phyloP scores from a whole-genome alignment of 805 yeast species.

The Blastobotrys americana region DNA sequence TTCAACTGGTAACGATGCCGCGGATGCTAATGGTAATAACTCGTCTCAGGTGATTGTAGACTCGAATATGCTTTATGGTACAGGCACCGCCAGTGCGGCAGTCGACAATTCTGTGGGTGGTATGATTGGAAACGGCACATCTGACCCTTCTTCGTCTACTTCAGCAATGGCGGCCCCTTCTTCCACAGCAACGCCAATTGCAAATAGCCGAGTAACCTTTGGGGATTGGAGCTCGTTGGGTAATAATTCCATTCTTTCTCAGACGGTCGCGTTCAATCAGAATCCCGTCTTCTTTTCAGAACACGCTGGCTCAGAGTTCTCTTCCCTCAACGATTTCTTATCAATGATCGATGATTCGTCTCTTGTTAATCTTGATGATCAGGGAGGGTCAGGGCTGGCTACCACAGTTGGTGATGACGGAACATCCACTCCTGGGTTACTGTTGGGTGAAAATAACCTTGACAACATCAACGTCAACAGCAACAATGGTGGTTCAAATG shows the following conservation, averaged over 20 bases:
- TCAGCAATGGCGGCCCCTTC: constrained; percentile 1
- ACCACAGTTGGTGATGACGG: not conserved
- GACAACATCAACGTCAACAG: not conserved
- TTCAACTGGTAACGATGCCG: no score
- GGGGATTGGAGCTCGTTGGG: constrained; percentile 19
- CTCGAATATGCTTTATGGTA: not conserved
- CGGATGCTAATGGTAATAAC: not conserved
- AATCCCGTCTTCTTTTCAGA: constrained; percentile 76
- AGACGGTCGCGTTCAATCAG: constrained; percentile 19
- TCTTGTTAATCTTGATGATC: not conserved
- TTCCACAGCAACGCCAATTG: not conserved
- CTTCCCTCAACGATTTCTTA: constrained; percentile 80
- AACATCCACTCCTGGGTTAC: not conserved
- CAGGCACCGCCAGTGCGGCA: not conserved
- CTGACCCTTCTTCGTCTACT: not conserved
- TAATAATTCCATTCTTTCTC: constrained; percentile 16
- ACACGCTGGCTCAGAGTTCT: constrained; percentile 88
- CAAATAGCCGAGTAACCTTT: not conserved
- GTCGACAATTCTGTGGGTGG: not conserved
- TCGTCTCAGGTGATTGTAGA: not conserved
- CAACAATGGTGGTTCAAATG: constrained; percentile 1
- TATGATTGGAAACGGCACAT: not conserved
- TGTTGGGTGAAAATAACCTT: not conserved
- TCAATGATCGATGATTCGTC: constrained; percentile 72
- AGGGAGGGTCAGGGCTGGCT: not conserved